phyloP scores from a whole-genome alignment of 306 rosid species.

The Lupinus albus region DNA sequence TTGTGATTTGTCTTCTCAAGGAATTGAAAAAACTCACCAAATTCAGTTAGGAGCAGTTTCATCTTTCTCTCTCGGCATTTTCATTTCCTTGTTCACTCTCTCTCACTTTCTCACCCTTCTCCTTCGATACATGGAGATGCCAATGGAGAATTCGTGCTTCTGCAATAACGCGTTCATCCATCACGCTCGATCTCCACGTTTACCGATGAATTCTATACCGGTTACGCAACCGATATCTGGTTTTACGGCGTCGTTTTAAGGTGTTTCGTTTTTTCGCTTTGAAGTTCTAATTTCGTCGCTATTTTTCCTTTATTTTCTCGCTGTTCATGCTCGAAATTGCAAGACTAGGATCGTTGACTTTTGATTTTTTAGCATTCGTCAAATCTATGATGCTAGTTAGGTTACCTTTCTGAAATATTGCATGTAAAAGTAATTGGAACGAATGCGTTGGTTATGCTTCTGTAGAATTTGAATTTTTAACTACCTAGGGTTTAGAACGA shows the following conservation, averaged over 20 bases:
- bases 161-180: constrained; percentile 47
- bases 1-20: too few species aligned
- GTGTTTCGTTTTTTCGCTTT: constrained; percentile 43
- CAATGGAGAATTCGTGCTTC: constrained; percentile 62
- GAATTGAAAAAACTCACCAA: too few species aligned
- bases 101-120: constrained; percentile 13
- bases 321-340: constrained; percentile 40
- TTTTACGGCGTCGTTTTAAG: constrained; percentile 42
- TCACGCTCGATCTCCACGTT: constrained; percentile 59
- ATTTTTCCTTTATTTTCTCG: constrained; percentile 3
- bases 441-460: not conserved
- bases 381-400: constrained; percentile 35
- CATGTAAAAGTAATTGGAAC: not conserved
- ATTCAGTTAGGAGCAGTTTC: constrained; percentile 39
- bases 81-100: constrained; percentile 35
- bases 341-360: constrained; percentile 22
- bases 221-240: constrained; percentile 55
- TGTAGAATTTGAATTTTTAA: constrained; percentile 18
- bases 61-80: not conserved
- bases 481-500: constrained; percentile 42
- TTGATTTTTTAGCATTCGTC: constrained; percentile 28
- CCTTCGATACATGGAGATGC: constrained; percentile 64
- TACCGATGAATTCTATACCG: constrained; percentile 59
- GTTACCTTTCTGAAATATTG: constrained; percentile 9
- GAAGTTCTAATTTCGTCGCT: not conserved